Percentiles rank a stretch among this genome's conserved stretches.
phyloP scores from a whole-genome alignment of 2,329 filamentous ascomycete species.

The Claviceps purpurea region DNA sequence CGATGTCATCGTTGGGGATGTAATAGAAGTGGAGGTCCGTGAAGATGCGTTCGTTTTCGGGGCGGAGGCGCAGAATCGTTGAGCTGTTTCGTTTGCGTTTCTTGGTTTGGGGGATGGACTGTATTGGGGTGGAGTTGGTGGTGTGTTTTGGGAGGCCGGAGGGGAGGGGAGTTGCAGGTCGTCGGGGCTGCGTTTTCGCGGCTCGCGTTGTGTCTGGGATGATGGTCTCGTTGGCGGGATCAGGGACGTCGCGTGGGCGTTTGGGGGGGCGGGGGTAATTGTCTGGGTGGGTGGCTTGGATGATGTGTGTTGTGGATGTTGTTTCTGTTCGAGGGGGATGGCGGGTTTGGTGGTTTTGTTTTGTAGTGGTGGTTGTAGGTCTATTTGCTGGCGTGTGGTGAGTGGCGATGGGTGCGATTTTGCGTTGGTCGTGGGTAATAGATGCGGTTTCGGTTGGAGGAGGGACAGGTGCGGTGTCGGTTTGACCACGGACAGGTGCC shows the following conservation, averaged over 20 bases:
- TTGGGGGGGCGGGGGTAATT: background rate
- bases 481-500: too few relatives aligned
- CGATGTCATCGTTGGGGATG: conserved; percentile 66
- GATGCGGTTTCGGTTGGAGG: too few relatives aligned
- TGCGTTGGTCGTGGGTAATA: background rate
- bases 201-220: conserved; percentile 16
- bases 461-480: too few relatives aligned
- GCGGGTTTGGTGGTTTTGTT: background rate
- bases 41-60: conserved; percentile 45
- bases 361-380: too few relatives aligned
- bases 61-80: conserved; percentile 27
- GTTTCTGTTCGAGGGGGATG: background rate
- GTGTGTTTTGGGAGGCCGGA: background rate
- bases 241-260: background rate
- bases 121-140: background rate
- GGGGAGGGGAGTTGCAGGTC: conserved; percentile 3
- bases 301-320: conserved; percentile 6
- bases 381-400: too few relatives aligned
- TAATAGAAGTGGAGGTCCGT: conserved; percentile 55
- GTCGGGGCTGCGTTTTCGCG: conserved; percentile 18
- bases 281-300: conserved; percentile 18
- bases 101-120: conserved; percentile 15
- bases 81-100: conserved; percentile 29
- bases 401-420: background rate
- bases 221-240: conserved; percentile 14